phyloP scores from a whole-genome alignment of 352 stramenopile species.

The Phytophthora tentaculata region DNA sequence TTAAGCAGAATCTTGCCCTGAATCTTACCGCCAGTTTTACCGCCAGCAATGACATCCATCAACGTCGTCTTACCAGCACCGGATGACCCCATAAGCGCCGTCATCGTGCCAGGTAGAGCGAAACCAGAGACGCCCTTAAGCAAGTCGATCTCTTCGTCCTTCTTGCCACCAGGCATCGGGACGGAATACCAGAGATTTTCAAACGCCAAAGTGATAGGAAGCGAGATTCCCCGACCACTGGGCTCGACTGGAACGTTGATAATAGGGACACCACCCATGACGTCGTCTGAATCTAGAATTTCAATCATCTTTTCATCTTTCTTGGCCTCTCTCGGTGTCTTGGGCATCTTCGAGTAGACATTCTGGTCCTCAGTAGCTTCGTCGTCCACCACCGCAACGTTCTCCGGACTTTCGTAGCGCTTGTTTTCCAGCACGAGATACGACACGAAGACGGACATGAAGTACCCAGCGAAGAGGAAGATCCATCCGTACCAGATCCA shows the following conservation, averaged over 20 bases:
- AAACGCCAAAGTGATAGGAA: slow-evolving; percentile 45
- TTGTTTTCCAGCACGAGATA: slow-evolving; percentile 23
- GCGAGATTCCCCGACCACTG: slow-evolving; percentile 23
- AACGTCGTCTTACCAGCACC: slow-evolving; percentile 72
- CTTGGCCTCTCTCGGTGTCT: slow-evolving; percentile 10
- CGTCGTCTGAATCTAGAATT: slow-evolving; percentile 22
- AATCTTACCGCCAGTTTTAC: slow-evolving; percentile 32
- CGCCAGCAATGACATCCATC: slow-evolving; percentile 32
- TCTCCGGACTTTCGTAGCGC: slow-evolving; percentile 26
- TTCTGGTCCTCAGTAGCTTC: slow-evolving; percentile 15
- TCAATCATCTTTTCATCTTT: slow-evolving; percentile 24
- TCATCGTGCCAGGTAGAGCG: slow-evolving; percentile 48
- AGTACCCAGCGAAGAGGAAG: slow-evolving; percentile 44
- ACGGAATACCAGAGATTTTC: slow-evolving; percentile 49
- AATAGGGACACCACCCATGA: slow-evolving; percentile 18
- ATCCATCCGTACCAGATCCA: slow-evolving; percentile 68
- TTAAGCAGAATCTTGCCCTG: slow-evolving; percentile 86
- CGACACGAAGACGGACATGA: slow-evolving; percentile 38
- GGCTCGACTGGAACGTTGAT: slow-evolving; percentile 25
- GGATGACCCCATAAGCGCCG: slow-evolving; percentile 56
- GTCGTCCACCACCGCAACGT: slow-evolving; percentile 26
- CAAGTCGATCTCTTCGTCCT: slow-evolving; percentile 40
- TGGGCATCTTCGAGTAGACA: slow-evolving; percentile 27
- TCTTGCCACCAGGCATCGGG: slow-evolving; percentile 22
- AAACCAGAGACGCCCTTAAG: slow-evolving; percentile 52